Percentiles rank a stretch among this genome's conserved stretches.
Conservation (phyloP, 352 stramenopile genomes). For the Phytophthora uliginosa region DNA sequence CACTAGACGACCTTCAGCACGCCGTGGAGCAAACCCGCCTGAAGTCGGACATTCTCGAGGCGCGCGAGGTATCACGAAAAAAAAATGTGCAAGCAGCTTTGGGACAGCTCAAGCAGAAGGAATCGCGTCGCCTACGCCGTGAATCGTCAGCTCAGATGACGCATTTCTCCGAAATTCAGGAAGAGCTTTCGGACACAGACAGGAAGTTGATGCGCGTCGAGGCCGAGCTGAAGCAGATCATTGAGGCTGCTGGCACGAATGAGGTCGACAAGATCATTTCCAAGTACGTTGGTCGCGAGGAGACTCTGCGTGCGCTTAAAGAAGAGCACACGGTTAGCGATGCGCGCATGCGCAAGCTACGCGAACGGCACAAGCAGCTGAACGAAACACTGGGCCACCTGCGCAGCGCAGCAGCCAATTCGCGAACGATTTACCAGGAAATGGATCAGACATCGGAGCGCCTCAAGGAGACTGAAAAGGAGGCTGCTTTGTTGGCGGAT, state of each 20-base stretch:
- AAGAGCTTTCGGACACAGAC: constrained; percentile 80
- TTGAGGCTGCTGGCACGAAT: constrained; percentile 80
- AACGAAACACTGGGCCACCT: constrained; percentile 72
- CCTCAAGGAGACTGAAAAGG: constrained; percentile 89
- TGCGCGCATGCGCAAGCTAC: constrained; percentile 78
- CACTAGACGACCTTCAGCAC: constrained; percentile 80
- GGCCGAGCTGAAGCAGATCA: constrained; percentile 78
- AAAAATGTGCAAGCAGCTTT: constrained; percentile 79
- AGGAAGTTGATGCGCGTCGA: constrained; percentile 74
- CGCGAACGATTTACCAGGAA: constrained; percentile 87
- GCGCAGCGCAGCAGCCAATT: constrained; percentile 77
- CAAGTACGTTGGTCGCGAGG: constrained; percentile 78
- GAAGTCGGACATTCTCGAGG: constrained; percentile 81
- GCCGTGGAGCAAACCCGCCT: constrained; percentile 80
- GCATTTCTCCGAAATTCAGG: constrained; percentile 85
- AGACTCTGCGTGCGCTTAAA: constrained; percentile 77
- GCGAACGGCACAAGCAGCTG: constrained; percentile 82
- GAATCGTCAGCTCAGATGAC: constrained; percentile 82
- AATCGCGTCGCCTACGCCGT: constrained; percentile 73
- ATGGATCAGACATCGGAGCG: constrained; percentile 87
- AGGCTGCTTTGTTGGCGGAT: constrained; percentile 69
- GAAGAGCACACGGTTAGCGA: constrained; percentile 83
- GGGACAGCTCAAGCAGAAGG: constrained; percentile 79
- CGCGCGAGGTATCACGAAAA: constrained; percentile 78
- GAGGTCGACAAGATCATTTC: constrained; percentile 87